These are phyloP conservation scores for Corymbia calophylla DNA, from an alignment of 441 rosid species.

Conservation along the genomic window DNA sequence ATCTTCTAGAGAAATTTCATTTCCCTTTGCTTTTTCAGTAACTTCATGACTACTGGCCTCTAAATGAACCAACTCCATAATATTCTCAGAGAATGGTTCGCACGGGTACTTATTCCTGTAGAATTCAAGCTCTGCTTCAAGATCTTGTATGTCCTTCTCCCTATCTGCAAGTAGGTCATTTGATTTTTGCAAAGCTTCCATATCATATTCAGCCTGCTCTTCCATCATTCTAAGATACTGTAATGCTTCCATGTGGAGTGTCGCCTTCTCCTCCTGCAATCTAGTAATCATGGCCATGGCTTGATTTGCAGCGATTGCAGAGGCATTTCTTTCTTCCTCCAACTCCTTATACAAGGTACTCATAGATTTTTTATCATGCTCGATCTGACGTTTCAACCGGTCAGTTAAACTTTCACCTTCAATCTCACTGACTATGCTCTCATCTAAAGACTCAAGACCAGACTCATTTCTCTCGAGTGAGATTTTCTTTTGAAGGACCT, in stretches of 20 bases:
- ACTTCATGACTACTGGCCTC: neutral
- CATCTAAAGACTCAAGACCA: constrained; percentile 59
- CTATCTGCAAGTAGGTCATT: constrained; percentile 68
- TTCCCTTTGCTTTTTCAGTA: neutral
- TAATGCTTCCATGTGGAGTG: constrained; percentile 88
- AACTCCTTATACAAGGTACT: constrained; percentile 61
- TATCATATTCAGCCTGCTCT: constrained; percentile 93
- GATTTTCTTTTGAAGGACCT: constrained; percentile 55
- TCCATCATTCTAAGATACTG: constrained; percentile 94
- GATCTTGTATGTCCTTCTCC: constrained; percentile 82
- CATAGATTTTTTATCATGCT: constrained; percentile 58
- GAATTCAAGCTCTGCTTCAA: constrained; percentile 72
- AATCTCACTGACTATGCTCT: constrained; percentile 66
- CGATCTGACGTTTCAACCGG: constrained; percentile 72
- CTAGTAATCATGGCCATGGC: constrained; percentile 99
- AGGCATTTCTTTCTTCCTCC: constrained; percentile 95
- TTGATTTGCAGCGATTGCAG: constrained; percentile 79
- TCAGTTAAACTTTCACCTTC: constrained; percentile 80
- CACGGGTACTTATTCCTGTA: constrained; percentile 35
- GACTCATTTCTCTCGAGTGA: constrained; percentile 88
- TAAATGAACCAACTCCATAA: constrained; percentile 1
- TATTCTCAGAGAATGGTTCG: constrained; percentile 14
- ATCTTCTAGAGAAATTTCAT: neutral
- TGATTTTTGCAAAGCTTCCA: constrained; percentile 72
- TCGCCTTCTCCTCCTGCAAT: constrained; percentile 89